phyloP scores from a whole-genome alignment of 1,284 basidiomycete genomes.

The Porogramme epimiltina region DNA sequence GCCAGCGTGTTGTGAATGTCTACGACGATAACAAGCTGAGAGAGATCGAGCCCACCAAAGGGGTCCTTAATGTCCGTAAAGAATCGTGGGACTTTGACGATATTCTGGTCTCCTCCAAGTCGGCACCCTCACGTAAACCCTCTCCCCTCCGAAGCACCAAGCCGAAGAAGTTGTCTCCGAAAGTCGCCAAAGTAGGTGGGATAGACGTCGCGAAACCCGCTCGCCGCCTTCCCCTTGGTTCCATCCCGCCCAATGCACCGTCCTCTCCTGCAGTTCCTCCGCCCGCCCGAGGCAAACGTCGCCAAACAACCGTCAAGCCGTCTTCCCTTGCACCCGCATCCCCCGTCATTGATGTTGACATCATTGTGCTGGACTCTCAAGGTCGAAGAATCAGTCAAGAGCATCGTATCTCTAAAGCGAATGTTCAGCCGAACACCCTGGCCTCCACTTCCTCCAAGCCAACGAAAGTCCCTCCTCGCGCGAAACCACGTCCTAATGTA shows the following conservation, averaged over 20 bases:
- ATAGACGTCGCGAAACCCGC: constrained; percentile 29
- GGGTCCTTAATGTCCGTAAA: constrained; percentile 10
- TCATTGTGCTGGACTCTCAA: constrained; percentile 59
- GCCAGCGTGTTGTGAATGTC: constrained; percentile 61
- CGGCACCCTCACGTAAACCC: too few relatives aligned
- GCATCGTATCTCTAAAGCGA: constrained; percentile 32
- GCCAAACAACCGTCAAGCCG: constrained; percentile 28
- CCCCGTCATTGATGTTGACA: constrained; percentile 63
- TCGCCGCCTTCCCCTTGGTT: constrained; percentile 47
- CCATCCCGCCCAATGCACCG: constrained; percentile 43
- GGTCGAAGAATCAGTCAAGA: constrained; percentile 62
- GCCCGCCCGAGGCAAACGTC: constrained; percentile 29
- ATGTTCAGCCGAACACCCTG: constrained; percentile 30
- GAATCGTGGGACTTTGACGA: too few relatives aligned
- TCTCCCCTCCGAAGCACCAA: constrained; percentile 9
- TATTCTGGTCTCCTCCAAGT: too few relatives aligned
- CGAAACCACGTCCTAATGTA: neutral
- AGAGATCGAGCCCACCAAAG: neutral
- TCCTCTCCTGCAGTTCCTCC: constrained; percentile 39
- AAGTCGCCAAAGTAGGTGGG: constrained; percentile 15
- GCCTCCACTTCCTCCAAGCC: constrained; percentile 6
- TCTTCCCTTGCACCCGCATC: constrained; percentile 37
- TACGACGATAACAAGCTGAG: constrained; percentile 35
- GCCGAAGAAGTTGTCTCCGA: constrained; percentile 21
- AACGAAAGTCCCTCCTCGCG: neutral